These are phyloP conservation scores for Tylopilus subfusipes DNA, from an alignment of 768 basidiomycete species.

Conservation along the genomic window DNA sequence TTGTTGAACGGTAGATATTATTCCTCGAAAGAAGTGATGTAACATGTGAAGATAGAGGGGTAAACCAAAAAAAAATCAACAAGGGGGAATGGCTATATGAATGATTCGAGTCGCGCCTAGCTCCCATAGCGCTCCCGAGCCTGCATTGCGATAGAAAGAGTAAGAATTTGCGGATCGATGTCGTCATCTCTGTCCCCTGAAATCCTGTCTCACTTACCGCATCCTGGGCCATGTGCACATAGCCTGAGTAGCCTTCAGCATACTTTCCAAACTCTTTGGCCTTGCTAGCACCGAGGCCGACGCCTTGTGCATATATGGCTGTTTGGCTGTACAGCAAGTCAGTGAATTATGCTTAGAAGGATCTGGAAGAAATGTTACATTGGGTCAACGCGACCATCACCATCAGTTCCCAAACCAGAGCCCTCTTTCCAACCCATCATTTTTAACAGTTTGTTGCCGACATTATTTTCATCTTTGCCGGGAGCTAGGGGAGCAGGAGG, in stretches of 20 bases:
- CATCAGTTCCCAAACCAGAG: conserved; percentile 75
- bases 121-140: conserved; percentile 36
- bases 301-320: conserved; percentile 83
- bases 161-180: conserved; percentile 20
- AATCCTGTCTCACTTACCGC: conserved; percentile 43
- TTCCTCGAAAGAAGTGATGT: conserved; percentile 14
- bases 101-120: conserved; percentile 15
- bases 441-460: conserved; percentile 89
- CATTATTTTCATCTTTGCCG: conserved; percentile 77
- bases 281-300: conserved; percentile 90
- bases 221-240: conserved; percentile 71
- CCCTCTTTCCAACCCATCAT: conserved; percentile 99
- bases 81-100: conserved; percentile 8
- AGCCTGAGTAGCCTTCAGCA: conserved; percentile 63
- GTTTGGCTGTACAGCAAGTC: conserved; percentile 53
- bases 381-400: conserved; percentile 85
- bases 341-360: conserved; percentile 2
- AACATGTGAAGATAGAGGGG: conserved; percentile 10
- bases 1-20: conserved; percentile 13
- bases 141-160: conserved; percentile 26
- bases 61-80: conserved; percentile 17
- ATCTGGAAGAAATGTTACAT: conserved; percentile 45
- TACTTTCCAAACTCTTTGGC: conserved; percentile 78
- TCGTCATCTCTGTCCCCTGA: conserved; percentile 22
- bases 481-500: conserved; percentile 65